Conservation (phyloP, 2,329 filamentous ascomycete genomes). For the Sarocladiaceae sp. region DNA sequence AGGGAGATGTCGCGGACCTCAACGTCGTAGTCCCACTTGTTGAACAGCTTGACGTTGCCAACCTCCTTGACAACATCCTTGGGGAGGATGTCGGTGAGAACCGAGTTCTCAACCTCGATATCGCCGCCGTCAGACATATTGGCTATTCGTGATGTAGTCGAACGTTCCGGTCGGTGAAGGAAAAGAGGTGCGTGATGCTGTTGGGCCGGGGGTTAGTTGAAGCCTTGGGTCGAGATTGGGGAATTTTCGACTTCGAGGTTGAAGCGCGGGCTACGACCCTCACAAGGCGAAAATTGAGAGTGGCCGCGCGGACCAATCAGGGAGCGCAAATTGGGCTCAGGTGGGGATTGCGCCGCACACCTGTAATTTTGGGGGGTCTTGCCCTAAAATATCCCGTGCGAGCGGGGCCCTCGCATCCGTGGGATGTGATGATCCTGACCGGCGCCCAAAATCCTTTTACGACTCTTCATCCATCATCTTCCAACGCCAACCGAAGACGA, state of each 20-base stretch:
- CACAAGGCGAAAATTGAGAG: slow-evolving; percentile 29
- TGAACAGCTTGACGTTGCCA: slow-evolving; percentile 93
- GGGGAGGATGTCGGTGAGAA: slow-evolving; percentile 75
- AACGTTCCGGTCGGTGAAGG: slow-evolving; percentile 27
- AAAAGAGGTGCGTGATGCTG: slow-evolving; percentile 22
- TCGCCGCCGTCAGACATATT: slow-evolving; percentile 93
- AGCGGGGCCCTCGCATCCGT: no score
- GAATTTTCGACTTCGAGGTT: slow-evolving; percentile 27
- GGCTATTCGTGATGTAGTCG: slow-evolving; percentile 33
- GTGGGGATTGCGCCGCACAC: no score
- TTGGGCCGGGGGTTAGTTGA: slow-evolving; percentile 19
- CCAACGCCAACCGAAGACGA: no score
- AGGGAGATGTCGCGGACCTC: slow-evolving; percentile 99
- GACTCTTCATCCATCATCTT: no score
- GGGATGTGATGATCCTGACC: no score
- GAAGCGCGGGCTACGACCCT: slow-evolving; percentile 23
- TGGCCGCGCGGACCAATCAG: slow-evolving; percentile 30
- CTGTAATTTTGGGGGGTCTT: no score
- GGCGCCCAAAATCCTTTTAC: no score
- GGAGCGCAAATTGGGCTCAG: slow-evolving; percentile 14
- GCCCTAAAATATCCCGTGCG: no score
- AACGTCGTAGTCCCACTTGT: slow-evolving; percentile 98
- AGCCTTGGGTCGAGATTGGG: slow-evolving; percentile 28
- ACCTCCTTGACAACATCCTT: slow-evolving; percentile 88
- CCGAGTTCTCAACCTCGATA: slow-evolving; percentile 80